Percentiles rank a stretch among this genome's conserved stretches.
These are phyloP conservation scores for Aspergillus calidoustus DNA, from an alignment of 2,329 filamentous ascomycete genomes.

Conservation along the genomic window DNA sequence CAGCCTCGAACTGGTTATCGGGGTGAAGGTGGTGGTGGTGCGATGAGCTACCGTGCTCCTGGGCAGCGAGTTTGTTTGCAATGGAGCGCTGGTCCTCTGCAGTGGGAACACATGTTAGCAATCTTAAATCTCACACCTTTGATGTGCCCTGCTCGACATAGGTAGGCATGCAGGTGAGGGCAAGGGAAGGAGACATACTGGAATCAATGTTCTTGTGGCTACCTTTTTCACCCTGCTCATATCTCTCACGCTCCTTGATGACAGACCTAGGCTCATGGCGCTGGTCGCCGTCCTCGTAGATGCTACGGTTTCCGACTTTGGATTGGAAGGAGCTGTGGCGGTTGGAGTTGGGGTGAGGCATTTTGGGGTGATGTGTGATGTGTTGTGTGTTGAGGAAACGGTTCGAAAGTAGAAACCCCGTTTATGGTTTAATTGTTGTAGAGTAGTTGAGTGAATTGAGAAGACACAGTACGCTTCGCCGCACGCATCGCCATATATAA, in stretches of 20 bases:
- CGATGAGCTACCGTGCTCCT: constrained; percentile 31
- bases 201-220: constrained; percentile 73
- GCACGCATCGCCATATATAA: neutral
- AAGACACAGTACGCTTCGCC: neutral
- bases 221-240: constrained; percentile 72
- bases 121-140: neutral
- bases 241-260: constrained; percentile 60
- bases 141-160: neutral
- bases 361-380: constrained; percentile 18
- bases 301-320: constrained; percentile 66
- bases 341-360: constrained; percentile 38
- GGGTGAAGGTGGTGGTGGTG: constrained; percentile 33
- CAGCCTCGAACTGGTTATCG: constrained; percentile 39
- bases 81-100: constrained; percentile 52
- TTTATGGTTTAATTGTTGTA: neutral
- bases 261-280: constrained; percentile 63
- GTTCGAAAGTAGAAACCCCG: neutral
- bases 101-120: neutral
- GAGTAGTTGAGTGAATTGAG: neutral
- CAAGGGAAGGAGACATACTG: constrained; percentile 57
- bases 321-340: constrained; percentile 55
- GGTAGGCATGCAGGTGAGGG: too few relatives aligned
- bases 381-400: neutral
- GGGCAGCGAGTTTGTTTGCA: constrained; percentile 48
- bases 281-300: constrained; percentile 82